phyloP scores from a whole-genome alignment of 1,139 yeast genomes.

The Pichia sp. region DNA sequence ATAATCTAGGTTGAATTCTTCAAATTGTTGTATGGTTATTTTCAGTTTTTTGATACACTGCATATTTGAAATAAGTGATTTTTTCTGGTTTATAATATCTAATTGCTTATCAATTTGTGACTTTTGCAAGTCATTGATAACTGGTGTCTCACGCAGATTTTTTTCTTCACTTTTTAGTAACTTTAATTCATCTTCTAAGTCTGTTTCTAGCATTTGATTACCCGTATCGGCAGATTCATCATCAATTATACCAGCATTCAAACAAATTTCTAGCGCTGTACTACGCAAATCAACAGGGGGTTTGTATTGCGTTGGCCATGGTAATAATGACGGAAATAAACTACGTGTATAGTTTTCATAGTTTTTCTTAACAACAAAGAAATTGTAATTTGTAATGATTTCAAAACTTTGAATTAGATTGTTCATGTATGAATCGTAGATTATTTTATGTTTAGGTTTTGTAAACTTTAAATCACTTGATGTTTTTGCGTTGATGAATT shows the following conservation, averaged over 20 bases:
- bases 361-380: slow-evolving; percentile 54
- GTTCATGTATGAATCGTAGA: slow-evolving; percentile 5
- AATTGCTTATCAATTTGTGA: slow-evolving; percentile 40
- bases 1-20: slow-evolving; percentile 13
- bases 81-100: slow-evolving; percentile 34
- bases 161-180: slow-evolving; percentile 26
- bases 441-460: background rate
- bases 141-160: slow-evolving; percentile 33
- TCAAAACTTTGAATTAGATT: slow-evolving; percentile 14
- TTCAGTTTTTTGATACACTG: slow-evolving; percentile 38
- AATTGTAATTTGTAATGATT: slow-evolving; percentile 53
- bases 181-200: slow-evolving; percentile 18
- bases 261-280: slow-evolving; percentile 43
- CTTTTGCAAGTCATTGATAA: slow-evolving; percentile 48
- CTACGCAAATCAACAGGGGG: slow-evolving; percentile 54
- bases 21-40: slow-evolving; percentile 12
- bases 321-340: slow-evolving; percentile 42
- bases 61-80: slow-evolving; percentile 47
- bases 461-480: no score
- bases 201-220: background rate
- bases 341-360: slow-evolving; percentile 49
- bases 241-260: slow-evolving; percentile 30
- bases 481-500: background rate
- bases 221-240: slow-evolving; percentile 25
- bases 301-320: slow-evolving; percentile 84